Percentiles rank a stretch among this genome's conserved stretches.
Evolutionary conservation across 2,329 filamentous ascomycete species (phyloP).

Genomic region (Scedosporium boydii): DNA sequence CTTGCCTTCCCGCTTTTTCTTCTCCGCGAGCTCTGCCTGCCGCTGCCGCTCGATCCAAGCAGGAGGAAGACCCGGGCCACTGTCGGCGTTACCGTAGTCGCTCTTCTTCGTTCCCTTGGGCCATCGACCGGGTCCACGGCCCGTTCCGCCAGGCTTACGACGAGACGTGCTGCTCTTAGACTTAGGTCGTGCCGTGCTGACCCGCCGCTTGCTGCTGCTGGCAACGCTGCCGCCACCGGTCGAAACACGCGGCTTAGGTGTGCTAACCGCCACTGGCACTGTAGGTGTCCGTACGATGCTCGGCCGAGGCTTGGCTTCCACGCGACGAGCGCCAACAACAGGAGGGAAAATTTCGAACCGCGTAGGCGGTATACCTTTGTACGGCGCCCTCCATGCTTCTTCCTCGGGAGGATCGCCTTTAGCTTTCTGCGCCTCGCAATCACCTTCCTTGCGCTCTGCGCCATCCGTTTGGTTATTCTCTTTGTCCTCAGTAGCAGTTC

Average conservation of each 20-base stretch:
- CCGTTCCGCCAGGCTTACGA: slow-evolving; percentile 52
- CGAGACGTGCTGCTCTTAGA: slow-evolving; percentile 28
- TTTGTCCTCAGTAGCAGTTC: slow-evolving; percentile 9
- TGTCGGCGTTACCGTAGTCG: slow-evolving; percentile 57
- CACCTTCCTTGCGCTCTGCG: slow-evolving; percentile 14
- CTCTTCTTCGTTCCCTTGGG: slow-evolving; percentile 60
- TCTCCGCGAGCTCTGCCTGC: neutral
- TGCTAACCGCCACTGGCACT: slow-evolving; percentile 17
- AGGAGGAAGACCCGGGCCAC: slow-evolving; percentile 54
- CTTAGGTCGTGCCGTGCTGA: slow-evolving; percentile 28
- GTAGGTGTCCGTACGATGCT: slow-evolving; percentile 27
- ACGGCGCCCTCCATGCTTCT: slow-evolving; percentile 35
- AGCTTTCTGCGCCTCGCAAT: slow-evolving; percentile 11
- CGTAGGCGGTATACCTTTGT: slow-evolving; percentile 53
- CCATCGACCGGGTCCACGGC: slow-evolving; percentile 55
- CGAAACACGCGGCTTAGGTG: neutral
- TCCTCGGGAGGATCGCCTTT: neutral
- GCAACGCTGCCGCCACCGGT: neutral
- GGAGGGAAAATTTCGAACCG: slow-evolving; percentile 75
- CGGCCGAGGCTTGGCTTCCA: slow-evolving; percentile 31
- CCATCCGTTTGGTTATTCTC: slow-evolving; percentile 18
- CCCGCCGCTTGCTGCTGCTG: slow-evolving; percentile 16
- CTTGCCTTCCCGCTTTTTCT: slow-evolving; percentile 2
- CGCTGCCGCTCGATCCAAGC: slow-evolving; percentile 28
- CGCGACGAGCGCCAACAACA: slow-evolving; percentile 34